Base-by-base conservation (phyloP, 2,329 filamentous ascomycete species). In the Cercospora beticola region DNA sequence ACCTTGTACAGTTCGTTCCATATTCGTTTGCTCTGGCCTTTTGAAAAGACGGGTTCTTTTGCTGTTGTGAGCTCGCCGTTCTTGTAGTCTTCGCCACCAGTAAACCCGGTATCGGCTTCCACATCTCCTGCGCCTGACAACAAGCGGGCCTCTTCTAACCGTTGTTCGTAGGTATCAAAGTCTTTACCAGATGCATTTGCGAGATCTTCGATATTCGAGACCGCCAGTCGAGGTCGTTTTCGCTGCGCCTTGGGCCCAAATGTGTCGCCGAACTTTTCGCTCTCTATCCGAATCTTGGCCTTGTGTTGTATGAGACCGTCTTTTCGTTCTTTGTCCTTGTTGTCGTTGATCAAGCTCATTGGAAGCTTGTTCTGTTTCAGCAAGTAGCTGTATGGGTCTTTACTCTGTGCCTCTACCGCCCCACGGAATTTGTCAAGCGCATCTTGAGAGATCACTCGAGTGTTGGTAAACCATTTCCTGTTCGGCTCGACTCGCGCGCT, bases 391-490 rank as follows among this genome's bases (percentile, higher is more conserved):
- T 97, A 97, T 0, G 95, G 95, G 77, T 99, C 93, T 18, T 90
- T 89, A 63, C 92, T 90, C 81, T 94, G 92, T 81, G 97, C 93
- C 52, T 92, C 92, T 82, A 99, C 94, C 28, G 95, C 95, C 69
- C 94, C 90, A 70, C 95, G 89, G 82, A 99, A 99, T 1, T 92
- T 89, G 56, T 87, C 88, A 71, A 98, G 85, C 3, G 93, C 92
- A 79, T 97, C 92, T 79, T 97, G 94, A 0, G 91, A 93, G 77
- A 97, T 97, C 56, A 90, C 89, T 76, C 95, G 86, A 36, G 94
- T 97, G 81, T 97, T 97, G 76, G 90, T 92, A 83, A 99, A 99
- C 95, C 95, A 99, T 83, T 96, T 96, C 77, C 95, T 87, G 82
- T 98, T 96, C 61, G 95, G 95, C 84, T 98, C 94, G 77, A 98